Conservation (phyloP, 208 protist genomes). For the Crithidia sp. region DNA sequence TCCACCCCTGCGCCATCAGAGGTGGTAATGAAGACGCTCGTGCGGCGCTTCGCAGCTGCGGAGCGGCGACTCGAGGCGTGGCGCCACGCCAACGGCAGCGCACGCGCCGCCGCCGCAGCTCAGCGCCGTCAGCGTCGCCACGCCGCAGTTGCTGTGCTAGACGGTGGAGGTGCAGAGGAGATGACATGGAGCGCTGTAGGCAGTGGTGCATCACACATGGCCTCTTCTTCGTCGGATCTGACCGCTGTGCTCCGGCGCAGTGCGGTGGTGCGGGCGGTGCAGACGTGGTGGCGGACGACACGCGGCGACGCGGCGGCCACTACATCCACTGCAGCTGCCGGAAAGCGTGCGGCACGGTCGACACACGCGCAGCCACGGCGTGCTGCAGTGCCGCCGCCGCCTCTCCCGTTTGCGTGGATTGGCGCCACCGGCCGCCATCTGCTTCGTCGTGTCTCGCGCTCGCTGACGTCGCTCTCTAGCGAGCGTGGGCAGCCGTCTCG, state of each 20-base stretch:
- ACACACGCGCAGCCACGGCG: no score
- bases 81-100: constrained; percentile 12
- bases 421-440: background rate
- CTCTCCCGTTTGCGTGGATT: constrained; percentile 7
- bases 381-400: background rate
- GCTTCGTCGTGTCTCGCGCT: constrained; percentile 15
- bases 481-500: background rate
- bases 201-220: background rate
- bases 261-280: constrained; percentile 13
- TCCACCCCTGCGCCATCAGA: constrained; percentile 11
- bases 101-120: background rate
- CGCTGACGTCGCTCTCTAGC: constrained; percentile 20
- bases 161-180: background rate
- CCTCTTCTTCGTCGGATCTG: background rate
- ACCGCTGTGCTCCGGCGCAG: background rate
- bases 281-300: constrained; percentile 17
- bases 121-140: background rate
- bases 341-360: background rate
- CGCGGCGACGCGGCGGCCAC: background rate
- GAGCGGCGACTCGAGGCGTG: constrained; percentile 27
- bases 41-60: constrained; percentile 28
- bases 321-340: background rate
- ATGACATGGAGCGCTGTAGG: background rate
- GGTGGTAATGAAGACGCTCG: constrained; percentile 31
- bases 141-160: no score